Base-by-base conservation (phyloP, 2,329 filamentous ascomycete species). In the Colletotrichum sp. region DNA sequence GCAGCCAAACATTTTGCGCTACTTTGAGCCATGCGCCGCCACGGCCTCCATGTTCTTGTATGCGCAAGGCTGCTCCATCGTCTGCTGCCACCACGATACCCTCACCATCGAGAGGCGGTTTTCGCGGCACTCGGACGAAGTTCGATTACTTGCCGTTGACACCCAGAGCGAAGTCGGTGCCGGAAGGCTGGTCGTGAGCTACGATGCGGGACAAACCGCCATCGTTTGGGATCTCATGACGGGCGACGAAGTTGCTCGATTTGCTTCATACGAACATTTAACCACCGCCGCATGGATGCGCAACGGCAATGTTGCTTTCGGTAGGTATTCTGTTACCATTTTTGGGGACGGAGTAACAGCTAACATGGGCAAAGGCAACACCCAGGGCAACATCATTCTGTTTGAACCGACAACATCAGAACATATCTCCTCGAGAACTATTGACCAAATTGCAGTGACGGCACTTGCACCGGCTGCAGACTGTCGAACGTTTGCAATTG, bases 191-290 rank as follows among this genome's bases (percentile, higher is more conserved):
- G 96, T 98, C 4, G 95, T 98, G 77, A 99, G 96, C 86, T 98
- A 98, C 82, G 97, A 99, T 88, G 91, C 92, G 22, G 94, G 95
- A 49, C 95, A 96, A 84, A 98, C 95, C 1, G 95, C 96, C 6
- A 98, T 99, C 82, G 95, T 99, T 9, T 99, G 97, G 97, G 96
- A 99, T 85, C 89, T 98, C 77, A 92, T 98, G 87, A 98, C 95
- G 0, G 97, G 97, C 65, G 93, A 96, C 76, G 96, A 98, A 85
- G 91, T 98, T 75, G 93, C 96, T 52, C 92, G 96, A n/a, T 99
- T 99, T 86, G 93, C 94, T 29, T 97, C 96, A 0, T 98, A 98
- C 82, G 95, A 98, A 82, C 92, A 95, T 79, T 90, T 99, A 78
- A 93, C 93, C 27, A 93, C 95, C 34, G 96, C 96, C 49, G 90